Percentiles rank a stretch among this genome's conserved stretches.
phyloP scores from a whole-genome alignment of 306 rosid genomes.

The Quillaja saponaria region DNA sequence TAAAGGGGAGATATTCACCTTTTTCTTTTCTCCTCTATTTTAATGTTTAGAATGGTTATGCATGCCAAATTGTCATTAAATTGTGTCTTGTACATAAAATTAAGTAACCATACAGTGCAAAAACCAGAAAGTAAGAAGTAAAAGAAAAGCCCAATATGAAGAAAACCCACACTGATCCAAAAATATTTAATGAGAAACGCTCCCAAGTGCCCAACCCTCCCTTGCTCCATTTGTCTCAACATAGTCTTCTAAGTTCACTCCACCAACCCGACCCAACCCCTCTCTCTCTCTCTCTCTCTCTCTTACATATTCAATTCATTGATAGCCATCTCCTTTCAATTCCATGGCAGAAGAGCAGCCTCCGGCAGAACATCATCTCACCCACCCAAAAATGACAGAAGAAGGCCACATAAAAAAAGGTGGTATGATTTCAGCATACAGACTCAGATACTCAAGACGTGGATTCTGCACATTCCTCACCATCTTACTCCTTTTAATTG shows the following conservation, averaged over 20 bases:
- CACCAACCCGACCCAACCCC: not conserved
- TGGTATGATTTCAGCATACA: not conserved
- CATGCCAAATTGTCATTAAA: too few relatives aligned
- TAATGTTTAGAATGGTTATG: too few relatives aligned
- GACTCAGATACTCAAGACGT: conserved; percentile 25
- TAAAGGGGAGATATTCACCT: too few relatives aligned
- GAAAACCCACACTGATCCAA: too few relatives aligned
- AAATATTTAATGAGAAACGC: too few relatives aligned
- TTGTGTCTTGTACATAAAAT: too few relatives aligned
- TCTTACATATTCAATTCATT: not conserved
- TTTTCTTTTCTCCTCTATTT: too few relatives aligned
- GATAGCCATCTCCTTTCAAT: not conserved
- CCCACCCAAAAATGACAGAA: conserved; percentile 11
- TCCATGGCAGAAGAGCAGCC: conserved; percentile 32
- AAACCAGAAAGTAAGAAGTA: too few relatives aligned
- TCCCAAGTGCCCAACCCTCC: too few relatives aligned
- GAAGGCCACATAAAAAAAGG: not conserved
- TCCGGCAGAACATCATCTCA: conserved; percentile 3
- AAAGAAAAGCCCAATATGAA: too few relatives aligned
- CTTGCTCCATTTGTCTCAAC: conserved; percentile 21
- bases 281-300: not conserved
- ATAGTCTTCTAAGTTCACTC: not conserved
- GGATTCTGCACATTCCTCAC: conserved; percentile 52
- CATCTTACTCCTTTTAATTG: conserved; percentile 57
- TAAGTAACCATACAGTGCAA: too few relatives aligned